Percentiles rank a stretch among this genome's conserved stretches.
Evolutionary conservation across 768 basidiomycete species (phyloP).

Genomic region (Podaxis rugospora): DNA sequence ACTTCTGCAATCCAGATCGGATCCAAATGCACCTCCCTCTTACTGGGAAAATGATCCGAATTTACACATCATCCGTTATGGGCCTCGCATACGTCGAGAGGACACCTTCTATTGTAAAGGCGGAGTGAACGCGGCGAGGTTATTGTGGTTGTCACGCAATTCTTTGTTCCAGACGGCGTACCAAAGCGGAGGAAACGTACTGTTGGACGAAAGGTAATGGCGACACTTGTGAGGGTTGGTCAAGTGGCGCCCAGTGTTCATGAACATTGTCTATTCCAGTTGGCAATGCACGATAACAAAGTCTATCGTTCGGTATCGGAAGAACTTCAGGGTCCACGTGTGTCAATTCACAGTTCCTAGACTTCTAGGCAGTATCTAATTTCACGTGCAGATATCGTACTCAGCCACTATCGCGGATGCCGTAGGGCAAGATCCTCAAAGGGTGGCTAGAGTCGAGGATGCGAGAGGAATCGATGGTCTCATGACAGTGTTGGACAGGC

Average conservation of each 20-base stretch:
- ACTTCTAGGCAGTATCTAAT: background rate
- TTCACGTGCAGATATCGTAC: background rate
- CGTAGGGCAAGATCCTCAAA: constrained; percentile 43
- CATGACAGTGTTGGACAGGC: constrained; percentile 63
- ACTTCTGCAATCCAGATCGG: background rate
- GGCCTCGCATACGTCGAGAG: constrained; percentile 10
- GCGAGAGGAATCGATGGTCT: constrained; percentile 63
- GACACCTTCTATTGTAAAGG: constrained; percentile 16
- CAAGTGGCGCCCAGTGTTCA: background rate
- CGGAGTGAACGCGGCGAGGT: constrained; percentile 12
- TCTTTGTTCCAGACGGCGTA: constrained; percentile 12
- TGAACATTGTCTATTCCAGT: background rate
- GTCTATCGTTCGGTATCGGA: background rate
- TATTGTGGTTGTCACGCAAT: constrained; percentile 11
- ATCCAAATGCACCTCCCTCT: constrained; percentile 2
- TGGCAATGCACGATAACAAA: constrained; percentile 3
- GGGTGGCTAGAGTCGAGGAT: constrained; percentile 58
- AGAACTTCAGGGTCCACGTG: constrained; percentile 4
- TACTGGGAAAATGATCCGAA: constrained; percentile 5
- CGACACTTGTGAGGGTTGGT: background rate
- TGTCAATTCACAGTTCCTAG: background rate
- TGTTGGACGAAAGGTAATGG: constrained; percentile 13
- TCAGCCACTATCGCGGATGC: background rate
- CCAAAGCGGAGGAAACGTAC: constrained; percentile 11
- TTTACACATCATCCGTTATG: constrained; percentile 4